phyloP scores from a whole-genome alignment of 1,284 basidiomycete species.

The Golubevia pallescens region DNA sequence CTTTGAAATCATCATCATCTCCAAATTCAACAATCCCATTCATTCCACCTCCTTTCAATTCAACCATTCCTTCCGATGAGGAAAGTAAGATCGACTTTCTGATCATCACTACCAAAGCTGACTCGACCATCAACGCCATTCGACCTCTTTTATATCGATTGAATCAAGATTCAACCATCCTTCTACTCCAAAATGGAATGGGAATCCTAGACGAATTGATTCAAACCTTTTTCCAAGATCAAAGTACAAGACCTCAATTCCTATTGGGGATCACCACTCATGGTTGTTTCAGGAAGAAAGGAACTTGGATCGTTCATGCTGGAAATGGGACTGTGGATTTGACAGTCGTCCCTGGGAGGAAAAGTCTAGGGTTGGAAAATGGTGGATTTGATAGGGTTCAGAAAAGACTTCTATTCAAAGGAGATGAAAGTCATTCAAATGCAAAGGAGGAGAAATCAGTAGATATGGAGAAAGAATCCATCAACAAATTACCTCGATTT shows the following conservation, averaged over 20 bases:
- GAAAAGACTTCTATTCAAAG: too few species aligned
- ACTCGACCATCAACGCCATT: slow-evolving; percentile 72
- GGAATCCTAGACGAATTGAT: slow-evolving; percentile 84
- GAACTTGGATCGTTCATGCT: not conserved
- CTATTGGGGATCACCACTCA: slow-evolving; percentile 84
- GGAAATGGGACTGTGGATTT: not conserved
- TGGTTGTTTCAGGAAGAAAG: slow-evolving; percentile 69
- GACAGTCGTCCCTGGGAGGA: not conserved
- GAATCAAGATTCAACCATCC: slow-evolving; percentile 76
- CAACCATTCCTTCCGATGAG: not conserved
- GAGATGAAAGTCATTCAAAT: too few species aligned
- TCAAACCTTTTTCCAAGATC: slow-evolving; percentile 75
- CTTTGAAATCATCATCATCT: slow-evolving; percentile 8
- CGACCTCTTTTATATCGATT: slow-evolving; percentile 73
- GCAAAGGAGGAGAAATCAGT: too few species aligned
- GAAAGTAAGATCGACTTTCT: slow-evolving; percentile 66
- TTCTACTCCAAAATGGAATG: slow-evolving; percentile 88
- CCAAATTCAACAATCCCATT: slow-evolving; percentile 66
- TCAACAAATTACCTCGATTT: too few species aligned
- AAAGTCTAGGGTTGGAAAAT: not conserved
- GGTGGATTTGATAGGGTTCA: too few species aligned
- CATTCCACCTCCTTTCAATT: slow-evolving; percentile 66
- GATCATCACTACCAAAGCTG: slow-evolving; percentile 82
- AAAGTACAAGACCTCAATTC: slow-evolving; percentile 78
- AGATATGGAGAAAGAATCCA: too few species aligned